Conservation (phyloP, 31 red algal species). For the Endocladia muricata region DNA sequence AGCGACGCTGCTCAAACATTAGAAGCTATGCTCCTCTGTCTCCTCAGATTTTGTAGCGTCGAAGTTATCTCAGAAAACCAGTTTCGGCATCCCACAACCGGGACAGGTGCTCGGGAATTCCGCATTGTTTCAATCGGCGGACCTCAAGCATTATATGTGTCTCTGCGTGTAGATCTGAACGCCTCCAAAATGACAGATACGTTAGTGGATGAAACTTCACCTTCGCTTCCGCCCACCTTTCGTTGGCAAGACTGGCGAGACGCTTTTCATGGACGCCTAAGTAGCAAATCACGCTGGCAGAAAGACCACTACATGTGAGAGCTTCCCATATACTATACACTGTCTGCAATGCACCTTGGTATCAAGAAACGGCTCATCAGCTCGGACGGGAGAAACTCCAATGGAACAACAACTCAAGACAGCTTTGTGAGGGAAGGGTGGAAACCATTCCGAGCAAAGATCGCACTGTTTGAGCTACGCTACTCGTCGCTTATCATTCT, state of each 20-base stretch:
- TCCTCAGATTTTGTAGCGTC: no score
- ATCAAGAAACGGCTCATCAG: not conserved
- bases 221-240: no score
- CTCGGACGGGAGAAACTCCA: slow-evolving; percentile 10
- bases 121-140: no score
- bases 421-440: slow-evolving; percentile 28
- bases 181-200: no score
- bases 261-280: slow-evolving; percentile 53
- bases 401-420: slow-evolving; percentile 5
- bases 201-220: no score
- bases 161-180: no score
- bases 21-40: no score
- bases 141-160: no score
- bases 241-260: slow-evolving; percentile 72
- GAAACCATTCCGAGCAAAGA: slow-evolving; percentile 52
- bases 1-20: no score
- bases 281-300: slow-evolving; percentile 51
- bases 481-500: slow-evolving; percentile 68
- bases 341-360: slow-evolving; percentile 4
- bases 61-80: no score
- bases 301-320: slow-evolving; percentile 46
- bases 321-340: slow-evolving; percentile 14
- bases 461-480: slow-evolving; percentile 55
- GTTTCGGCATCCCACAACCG: no score
- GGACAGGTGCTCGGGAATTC: no score